Evolutionary conservation across 2,329 filamentous ascomycete species (phyloP), one percentile per base, ranked within the genome.

Genomic region (Fusarium neocosmosporiellum): DNA sequence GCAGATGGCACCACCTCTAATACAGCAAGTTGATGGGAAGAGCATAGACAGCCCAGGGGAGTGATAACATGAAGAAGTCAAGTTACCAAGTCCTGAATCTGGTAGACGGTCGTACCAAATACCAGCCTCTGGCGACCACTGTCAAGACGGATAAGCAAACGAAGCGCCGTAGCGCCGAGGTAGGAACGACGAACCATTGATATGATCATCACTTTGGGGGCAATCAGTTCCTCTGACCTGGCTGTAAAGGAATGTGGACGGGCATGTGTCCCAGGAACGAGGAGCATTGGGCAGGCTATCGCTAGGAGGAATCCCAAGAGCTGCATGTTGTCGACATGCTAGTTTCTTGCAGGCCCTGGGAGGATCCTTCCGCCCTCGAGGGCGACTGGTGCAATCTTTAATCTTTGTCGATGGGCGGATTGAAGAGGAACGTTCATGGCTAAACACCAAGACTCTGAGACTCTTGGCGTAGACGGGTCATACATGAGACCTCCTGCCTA

Each of bases 1-100:
- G 81, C 93, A 95, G 55, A 95, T 83, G 4, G 86, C 84, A 33
- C 87, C 84, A 73, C 90, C 82, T 13, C 82, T 81, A 0, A 89
- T 91, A 80, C 93, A 95, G 79, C 91, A 89, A 1, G 90, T 87
- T 20, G 88, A 82, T 0, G 91, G 91, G 77, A 88, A 93, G 3
- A 92, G 80, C 76, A 91, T 90, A 0, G 90, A 93, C 13, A 93
- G 84, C 2, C 91, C 91, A 0, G 90, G 87, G 1, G 90, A 79
- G 4, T 88, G 86, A 74, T 92, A 84, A 70, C 90, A 89, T 41
- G 85, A 82, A 1, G 86, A 87, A 0, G 88, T 81, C 20, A 93
- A 82, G 76, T 91, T 83, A 71, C 84, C 91, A 66, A 88, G 80
- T 1, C 82, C 82, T 34, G 83, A 81, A 16, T 71, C 73, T 1